Percentiles rank a stretch among this genome's conserved stretches.
Evolutionary conservation across 805 yeast genomes (phyloP).

Genomic region (Cyberlindnera euphorbiae): DNA sequence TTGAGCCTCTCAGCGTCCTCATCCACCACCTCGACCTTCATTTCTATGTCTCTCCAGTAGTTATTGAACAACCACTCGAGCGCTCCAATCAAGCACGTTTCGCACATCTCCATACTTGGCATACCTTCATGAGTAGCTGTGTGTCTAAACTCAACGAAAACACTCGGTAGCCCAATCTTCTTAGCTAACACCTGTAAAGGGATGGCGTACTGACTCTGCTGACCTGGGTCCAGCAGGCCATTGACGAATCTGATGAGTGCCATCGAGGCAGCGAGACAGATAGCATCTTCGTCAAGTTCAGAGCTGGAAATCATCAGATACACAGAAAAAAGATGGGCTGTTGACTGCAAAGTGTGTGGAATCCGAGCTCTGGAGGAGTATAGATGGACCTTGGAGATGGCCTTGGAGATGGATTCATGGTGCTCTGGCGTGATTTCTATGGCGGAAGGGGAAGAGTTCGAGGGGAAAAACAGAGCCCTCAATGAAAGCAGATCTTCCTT

Average conservation of each 20-base stretch:
- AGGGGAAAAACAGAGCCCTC: constrained; percentile 13
- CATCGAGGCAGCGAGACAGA: constrained; percentile 38
- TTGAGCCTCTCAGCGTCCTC: constrained; percentile 37
- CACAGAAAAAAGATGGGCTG: constrained; percentile 14
- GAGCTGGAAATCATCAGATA: constrained; percentile 1
- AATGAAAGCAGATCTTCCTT: constrained; percentile 15
- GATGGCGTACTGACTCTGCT: constrained; percentile 70
- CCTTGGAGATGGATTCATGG: constrained; percentile 4
- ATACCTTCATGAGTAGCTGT: constrained; percentile 84
- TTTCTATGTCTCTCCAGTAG: constrained; percentile 53
- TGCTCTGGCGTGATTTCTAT: constrained; percentile 1
- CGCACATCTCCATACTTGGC: constrained; percentile 66
- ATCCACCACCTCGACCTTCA: constrained; percentile 12
- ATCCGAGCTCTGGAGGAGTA: constrained; percentile 16
- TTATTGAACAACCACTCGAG: constrained; percentile 67
- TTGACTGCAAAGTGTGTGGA: constrained; percentile 19
- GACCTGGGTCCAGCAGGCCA: constrained; percentile 84
- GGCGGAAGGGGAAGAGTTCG: neutral
- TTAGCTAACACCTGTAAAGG: constrained; percentile 75
- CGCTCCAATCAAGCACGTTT: constrained; percentile 56
- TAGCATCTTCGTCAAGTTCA: constrained; percentile 1
- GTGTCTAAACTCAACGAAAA: constrained; percentile 87
- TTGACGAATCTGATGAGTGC: constrained; percentile 82
- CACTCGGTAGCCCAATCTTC: constrained; percentile 62
- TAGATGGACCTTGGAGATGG: constrained; percentile 12